phyloP scores from a whole-genome alignment of 306 rosid species.

The Casuarina glauca region DNA sequence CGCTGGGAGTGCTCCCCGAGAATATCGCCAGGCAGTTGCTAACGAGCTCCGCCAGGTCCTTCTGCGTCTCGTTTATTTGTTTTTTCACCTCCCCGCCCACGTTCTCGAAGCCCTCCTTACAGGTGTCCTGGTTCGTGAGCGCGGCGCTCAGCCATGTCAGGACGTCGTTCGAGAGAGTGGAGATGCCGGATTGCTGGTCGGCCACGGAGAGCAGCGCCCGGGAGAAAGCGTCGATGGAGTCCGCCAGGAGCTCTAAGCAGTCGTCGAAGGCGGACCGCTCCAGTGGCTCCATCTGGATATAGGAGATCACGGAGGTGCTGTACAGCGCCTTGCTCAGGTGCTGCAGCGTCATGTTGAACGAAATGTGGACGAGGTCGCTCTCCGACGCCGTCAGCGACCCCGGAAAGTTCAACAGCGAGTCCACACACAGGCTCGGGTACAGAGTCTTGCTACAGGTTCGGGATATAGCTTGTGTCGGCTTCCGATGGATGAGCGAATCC shows the following conservation, averaged over 20 bases:
- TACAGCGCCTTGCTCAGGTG: constrained; percentile 63
- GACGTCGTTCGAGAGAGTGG: constrained; percentile 44
- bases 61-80: constrained; percentile 43
- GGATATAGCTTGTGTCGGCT: constrained; percentile 78
- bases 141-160: constrained; percentile 91
- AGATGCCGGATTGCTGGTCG: neutral
- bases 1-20: constrained; percentile 37
- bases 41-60: constrained; percentile 65
- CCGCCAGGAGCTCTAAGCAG: constrained; percentile 84
- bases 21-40: constrained; percentile 85
- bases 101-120: constrained; percentile 60
- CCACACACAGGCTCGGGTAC: constrained; percentile 63
- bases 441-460: constrained; percentile 60
- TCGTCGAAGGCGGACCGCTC: constrained; percentile 65
- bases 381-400: constrained; percentile 62
- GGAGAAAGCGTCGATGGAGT: constrained; percentile 63
- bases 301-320: constrained; percentile 46
- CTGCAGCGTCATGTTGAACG: constrained; percentile 79
- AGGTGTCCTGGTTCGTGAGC: constrained; percentile 85
- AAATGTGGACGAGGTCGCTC: constrained; percentile 79
- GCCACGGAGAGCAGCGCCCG: constrained; percentile 48
- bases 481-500: constrained; percentile 17
- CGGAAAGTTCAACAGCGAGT: constrained; percentile 69
- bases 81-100: constrained; percentile 45
- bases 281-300: constrained; percentile 40